Conservation (phyloP, 768 basidiomycete species). For the Leucosporidium yakuticum region DNA sequence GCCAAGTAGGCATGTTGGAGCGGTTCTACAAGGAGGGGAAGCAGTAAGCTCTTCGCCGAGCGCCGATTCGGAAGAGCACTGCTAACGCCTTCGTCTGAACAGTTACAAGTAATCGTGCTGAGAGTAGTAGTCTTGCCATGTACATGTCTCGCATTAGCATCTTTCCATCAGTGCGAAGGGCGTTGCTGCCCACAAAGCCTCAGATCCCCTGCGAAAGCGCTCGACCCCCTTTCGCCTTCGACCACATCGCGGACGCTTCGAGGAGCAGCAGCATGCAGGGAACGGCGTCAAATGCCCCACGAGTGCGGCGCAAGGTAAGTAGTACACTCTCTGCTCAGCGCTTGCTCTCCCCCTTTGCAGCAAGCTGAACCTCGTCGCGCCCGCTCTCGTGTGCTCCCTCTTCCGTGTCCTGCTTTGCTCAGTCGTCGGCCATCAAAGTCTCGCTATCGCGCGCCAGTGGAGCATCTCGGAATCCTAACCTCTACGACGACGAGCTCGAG, state of each 20-base stretch:
- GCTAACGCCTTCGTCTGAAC: no score
- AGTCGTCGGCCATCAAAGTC: slow-evolving; percentile 23
- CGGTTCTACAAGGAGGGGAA: neutral
- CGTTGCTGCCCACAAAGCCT: no score
- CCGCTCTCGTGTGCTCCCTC: neutral
- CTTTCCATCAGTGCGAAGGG: no score
- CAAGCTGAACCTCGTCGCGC: neutral
- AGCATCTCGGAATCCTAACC: neutral
- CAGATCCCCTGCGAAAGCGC: no score
- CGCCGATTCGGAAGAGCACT: no score
- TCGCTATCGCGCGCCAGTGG: slow-evolving; percentile 6
- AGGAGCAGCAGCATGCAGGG: no score
- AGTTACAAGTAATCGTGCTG: no score
- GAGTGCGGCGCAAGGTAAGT: neutral
- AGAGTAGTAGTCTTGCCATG: no score
- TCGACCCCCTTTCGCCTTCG: no score
- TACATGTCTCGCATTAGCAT: no score
- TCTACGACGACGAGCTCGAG: neutral
- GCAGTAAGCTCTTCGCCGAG: neutral
- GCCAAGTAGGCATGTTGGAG: neutral
- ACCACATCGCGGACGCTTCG: no score
- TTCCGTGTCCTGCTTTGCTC: neutral
- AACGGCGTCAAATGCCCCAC: neutral
- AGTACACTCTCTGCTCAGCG: neutral
- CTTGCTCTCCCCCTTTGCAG: no score